Conservation (phyloP, 176 grass and related monocot genomes). For the maize (Zea mays) region Zm-B73-REFERENCE-NAM-5.0 NC_050099.1:43435001-43435500, state of each 20-base stretch:
- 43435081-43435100: slow-evolving; percentile 12
- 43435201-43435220: slow-evolving; percentile 17
- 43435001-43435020: too few species aligned
- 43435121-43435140: not conserved
- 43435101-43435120: not conserved
- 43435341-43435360: slow-evolving; percentile 91
- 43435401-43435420: slow-evolving; percentile 15
- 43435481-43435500: slow-evolving; percentile 4
- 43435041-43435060: too few species aligned
- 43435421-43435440: slow-evolving; percentile 12
- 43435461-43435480: not conserved
- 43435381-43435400: slow-evolving; percentile 59
- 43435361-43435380: slow-evolving; percentile 98
- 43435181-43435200: not conserved
- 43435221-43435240: not conserved
- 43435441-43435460: slow-evolving; percentile 2
- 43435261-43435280: slow-evolving; percentile 30
- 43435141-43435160: slow-evolving; percentile 17
- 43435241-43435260: slow-evolving; percentile 4
- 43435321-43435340: slow-evolving; percentile 98
- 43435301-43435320: slow-evolving; percentile 99
- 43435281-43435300: slow-evolving; percentile 55
- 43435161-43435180: slow-evolving; percentile 17
- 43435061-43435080: not conserved
- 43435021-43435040: too few species aligned